phyloP scores from a whole-genome alignment of 106 monocot species.

The Phalaenopsis equestris region DNA sequence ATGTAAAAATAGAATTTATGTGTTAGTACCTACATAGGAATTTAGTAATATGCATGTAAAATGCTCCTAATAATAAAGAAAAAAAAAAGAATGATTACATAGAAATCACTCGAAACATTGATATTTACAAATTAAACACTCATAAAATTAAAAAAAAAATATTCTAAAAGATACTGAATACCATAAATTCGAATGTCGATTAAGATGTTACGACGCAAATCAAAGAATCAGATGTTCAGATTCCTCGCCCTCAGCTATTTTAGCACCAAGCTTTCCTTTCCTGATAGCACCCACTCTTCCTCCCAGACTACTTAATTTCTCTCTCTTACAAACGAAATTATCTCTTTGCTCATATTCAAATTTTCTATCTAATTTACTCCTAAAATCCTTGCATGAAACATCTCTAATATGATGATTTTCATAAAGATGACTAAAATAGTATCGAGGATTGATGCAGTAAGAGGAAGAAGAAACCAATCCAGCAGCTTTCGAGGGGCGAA shows the following conservation, averaged over 20 bases:
- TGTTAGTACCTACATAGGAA: no score
- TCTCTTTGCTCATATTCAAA: conserved; percentile 10
- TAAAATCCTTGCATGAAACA: not conserved
- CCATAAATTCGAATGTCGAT: no score
- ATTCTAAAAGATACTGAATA: no score
- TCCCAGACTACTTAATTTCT: conserved; percentile 16
- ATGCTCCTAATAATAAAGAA: no score
- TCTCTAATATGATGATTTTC: conserved; percentile 6
- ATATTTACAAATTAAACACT: no score
- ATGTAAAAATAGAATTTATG: no score
- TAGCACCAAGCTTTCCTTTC: conserved; percentile 28
- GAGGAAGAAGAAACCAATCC: conserved; percentile 57
- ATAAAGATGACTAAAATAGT: conserved; percentile 40
- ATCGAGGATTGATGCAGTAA: conserved; percentile 45
- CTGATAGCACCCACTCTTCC: conserved; percentile 33
- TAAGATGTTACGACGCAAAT: no score
- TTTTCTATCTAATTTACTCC: conserved; percentile 2
- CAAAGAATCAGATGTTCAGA: not conserved
- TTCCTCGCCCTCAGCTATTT: conserved; percentile 24
- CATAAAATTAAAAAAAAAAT: no score
- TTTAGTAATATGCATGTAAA: no score
- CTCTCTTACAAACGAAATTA: conserved; percentile 6
- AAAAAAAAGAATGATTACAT: no score
- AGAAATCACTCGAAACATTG: no score
- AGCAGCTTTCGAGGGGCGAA: conserved; percentile 35